Evolutionary conservation across 2,329 filamentous ascomycete genomes (phyloP), one percentile per base, ranked within the genome.

Genomic region (Colletotrichum sp.): DNA sequence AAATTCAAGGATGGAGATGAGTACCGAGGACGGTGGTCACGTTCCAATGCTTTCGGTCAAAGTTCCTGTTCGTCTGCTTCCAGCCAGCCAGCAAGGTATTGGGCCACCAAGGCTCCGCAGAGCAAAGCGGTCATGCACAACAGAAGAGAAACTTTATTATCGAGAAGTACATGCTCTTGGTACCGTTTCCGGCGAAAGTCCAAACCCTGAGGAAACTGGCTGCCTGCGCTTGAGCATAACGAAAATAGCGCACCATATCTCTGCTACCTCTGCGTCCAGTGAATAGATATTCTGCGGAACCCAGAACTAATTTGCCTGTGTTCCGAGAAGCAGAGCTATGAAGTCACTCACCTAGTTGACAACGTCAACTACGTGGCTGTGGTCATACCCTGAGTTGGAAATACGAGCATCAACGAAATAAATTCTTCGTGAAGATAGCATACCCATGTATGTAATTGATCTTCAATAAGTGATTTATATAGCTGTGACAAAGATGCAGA

Each of bases 371-470:
- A n/a, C 0, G 39, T 44, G 3, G 3, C 18, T 44, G 39, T n/a
- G 2, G 0, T n/a, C 4, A 44, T 4, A 44, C 0, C 4, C 39
- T 49, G 5, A 4, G 39, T 49, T 49, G 39, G 7, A 49, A n/a
- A 0, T 0, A 6, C 5, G 39, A 1, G 39, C 18, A 49, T 49
- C 18, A n/a, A 1, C 18, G 39, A 52, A 1, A n/a, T 4, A 3
- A 49, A 49, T 1, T n/a, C 9, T 49, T 49, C 9, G 39, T 49
- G 39, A 49, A n/a, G 18, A 49, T 0, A 1, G 39, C 39, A 49
- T 49, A 49, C 16, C 4, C 0, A 49, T 44, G 0, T n/a, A 0
- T 49, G 4, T 49, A 0, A 12, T 49, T n/a, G 1, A n/a, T 52
- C 44, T 21, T 0, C 10, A 0, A 52, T 52, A 13, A 52, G 12